Evolutionary conservation across 768 basidiomycete genomes (phyloP).

Genomic region (Suillus sp.): DNA sequence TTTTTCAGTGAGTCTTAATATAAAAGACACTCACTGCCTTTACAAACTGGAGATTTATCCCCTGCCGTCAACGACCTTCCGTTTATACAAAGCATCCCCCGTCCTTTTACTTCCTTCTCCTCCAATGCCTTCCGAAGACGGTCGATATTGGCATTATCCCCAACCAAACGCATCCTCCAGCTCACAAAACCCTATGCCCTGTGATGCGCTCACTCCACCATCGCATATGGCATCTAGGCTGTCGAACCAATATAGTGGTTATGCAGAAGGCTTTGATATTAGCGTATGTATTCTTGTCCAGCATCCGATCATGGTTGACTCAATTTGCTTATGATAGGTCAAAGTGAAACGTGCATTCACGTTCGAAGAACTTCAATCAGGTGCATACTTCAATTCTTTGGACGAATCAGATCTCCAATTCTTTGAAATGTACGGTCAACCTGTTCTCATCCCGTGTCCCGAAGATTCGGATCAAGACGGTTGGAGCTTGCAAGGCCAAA

Average conservation of each 20-base stretch:
- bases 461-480: constrained; percentile 25
- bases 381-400: constrained; percentile 30
- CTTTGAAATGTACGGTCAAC: constrained; percentile 35
- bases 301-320: neutral
- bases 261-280: constrained; percentile 29
- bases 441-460: constrained; percentile 30
- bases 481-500: constrained; percentile 17
- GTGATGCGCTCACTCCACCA: neutral
- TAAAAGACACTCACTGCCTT: constrained; percentile 26
- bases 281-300: constrained; percentile 16
- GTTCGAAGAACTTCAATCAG: constrained; percentile 38
- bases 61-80: constrained; percentile 26
- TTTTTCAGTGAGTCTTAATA: constrained; percentile 20
- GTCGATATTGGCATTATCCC: neutral
- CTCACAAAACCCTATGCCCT: constrained; percentile 3
- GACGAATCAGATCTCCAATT: constrained; percentile 38
- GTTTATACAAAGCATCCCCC: neutral
- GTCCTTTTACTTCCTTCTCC: neutral
- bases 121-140: neutral
- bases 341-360: constrained; percentile 35
- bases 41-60: constrained; percentile 10
- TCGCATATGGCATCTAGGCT: neutral
- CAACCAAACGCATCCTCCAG: neutral
- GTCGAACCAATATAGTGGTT: constrained; percentile 9
- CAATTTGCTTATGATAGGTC: constrained; percentile 22